phyloP scores from a whole-genome alignment of 2,329 filamentous ascomycete species.

The Coleophoma eucalyptorum region DNA sequence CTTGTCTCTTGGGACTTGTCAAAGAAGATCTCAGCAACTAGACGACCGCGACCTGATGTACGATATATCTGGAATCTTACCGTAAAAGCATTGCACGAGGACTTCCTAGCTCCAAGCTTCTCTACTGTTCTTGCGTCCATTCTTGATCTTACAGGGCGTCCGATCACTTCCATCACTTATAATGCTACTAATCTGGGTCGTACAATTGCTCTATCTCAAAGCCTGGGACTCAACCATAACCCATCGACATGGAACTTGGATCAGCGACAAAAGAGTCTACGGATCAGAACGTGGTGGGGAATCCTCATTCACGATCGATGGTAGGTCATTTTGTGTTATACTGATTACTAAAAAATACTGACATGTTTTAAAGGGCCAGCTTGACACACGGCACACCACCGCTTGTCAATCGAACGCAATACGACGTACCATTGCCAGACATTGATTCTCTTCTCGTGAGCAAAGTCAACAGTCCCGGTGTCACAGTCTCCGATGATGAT shows the following conservation, averaged over 20 bases:
- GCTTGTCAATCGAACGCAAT: conserved; percentile 11
- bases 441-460: conserved; percentile 8
- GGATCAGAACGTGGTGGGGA: conserved; percentile 54
- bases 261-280: conserved; percentile 42
- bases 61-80: conserved; percentile 61
- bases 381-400: conserved; percentile 18
- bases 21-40: conserved; percentile 30
- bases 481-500: not conserved
- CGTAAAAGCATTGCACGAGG: conserved; percentile 54
- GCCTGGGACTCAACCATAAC: conserved; percentile 50
- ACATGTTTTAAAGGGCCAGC: conserved; percentile 12
- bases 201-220: conserved; percentile 48
- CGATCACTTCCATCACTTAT: conserved; percentile 55
- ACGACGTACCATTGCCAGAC: conserved; percentile 16
- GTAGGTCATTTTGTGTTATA: conserved; percentile 27
- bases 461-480: not conserved
- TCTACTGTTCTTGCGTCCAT: conserved; percentile 54
- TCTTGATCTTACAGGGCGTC: conserved; percentile 56
- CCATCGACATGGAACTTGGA: conserved; percentile 50
- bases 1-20: conserved; percentile 54
- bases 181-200: conserved; percentile 48
- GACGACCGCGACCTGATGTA: conserved; percentile 49
- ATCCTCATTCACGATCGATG: conserved; percentile 51
- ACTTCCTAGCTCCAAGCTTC: conserved; percentile 54
- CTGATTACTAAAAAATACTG: not conserved